These are phyloP conservation scores for Falciphora oryzae DNA, from an alignment of 2,329 filamentous ascomycete species.

Conservation along the genomic window DNA sequence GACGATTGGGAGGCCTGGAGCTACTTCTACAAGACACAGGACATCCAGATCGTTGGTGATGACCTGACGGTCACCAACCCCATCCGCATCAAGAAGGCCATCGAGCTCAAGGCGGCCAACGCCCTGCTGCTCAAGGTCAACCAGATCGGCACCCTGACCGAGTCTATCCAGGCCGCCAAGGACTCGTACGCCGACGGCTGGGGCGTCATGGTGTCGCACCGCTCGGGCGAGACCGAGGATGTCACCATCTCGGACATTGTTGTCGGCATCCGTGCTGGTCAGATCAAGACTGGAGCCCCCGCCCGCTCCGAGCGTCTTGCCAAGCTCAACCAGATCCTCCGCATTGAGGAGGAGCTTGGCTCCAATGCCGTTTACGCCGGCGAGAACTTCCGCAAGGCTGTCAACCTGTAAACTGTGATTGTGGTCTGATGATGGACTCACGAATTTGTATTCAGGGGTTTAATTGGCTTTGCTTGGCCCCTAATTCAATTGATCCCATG, in stretches of 20 bases:
- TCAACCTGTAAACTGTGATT: constrained; percentile 65
- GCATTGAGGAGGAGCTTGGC: constrained; percentile 98
- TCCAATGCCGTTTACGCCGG: constrained; percentile 88
- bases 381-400: constrained; percentile 81
- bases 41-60: constrained; percentile 98
- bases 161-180: constrained; percentile 99
- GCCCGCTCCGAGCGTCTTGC: constrained; percentile 95
- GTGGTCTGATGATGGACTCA: too few species aligned
- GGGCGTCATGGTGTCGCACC: constrained; percentile 99
- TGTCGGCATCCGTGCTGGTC: constrained; percentile 90
- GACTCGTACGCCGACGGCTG: constrained; percentile 93
- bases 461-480: not conserved
- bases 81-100: constrained; percentile 98
- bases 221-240: constrained; percentile 98
- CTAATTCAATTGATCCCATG: not conserved
- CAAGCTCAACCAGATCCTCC: constrained; percentile 99
- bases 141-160: constrained; percentile 98
- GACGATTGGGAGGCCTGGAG: constrained; percentile 99
- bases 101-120: constrained; percentile 98
- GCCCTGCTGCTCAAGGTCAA: constrained; percentile 98
- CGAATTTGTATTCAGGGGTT: not conserved
- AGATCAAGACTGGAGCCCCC: constrained; percentile 99
- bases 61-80: constrained; percentile 99
- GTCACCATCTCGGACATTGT: constrained; percentile 98
- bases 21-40: constrained; percentile 99